Evolutionary conservation across 257 asterid genomes (phyloP), one percentile per base, ranked within the genome.

Genomic region (Eucommia ulmoides): DNA sequence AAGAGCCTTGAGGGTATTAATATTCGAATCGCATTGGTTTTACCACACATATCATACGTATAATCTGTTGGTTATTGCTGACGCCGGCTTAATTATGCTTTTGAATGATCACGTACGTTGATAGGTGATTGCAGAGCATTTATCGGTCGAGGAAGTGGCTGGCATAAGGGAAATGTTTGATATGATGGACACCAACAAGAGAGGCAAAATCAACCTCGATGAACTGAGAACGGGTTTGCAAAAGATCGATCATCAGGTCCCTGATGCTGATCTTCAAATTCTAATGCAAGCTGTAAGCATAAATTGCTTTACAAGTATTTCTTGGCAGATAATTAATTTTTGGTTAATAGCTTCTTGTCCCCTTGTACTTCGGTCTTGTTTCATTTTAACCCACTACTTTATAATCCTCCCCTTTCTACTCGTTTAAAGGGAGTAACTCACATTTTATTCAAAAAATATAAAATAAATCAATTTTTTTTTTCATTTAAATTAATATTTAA

Each of bases 141-240:
- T 83, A 67, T 83, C 94, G 1, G 76, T 71, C 45, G 87, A 80
- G 59, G 94, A 83, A 69, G 80, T 71, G 59, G 82, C 89, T 24
- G 84, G 86, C 57, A 71, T 83, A 24, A 80, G 77, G 68, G 91
- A 80, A 50, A 70, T 81, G 14, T 83, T 83, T 54, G 75, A 80
- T 16, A 60, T 22, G 67, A 83, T 80, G 80, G 94, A 83, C 70
- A 38, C 84, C 3, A 69, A 49, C 23, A 80, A 68, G 71, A 58
- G 51, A 65, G 87, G 84, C 51, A 68, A 68, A 56, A 49, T 83
- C 35, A 62, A 69, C 65, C 62, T 61, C 16, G 82, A 66, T 56
- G 91, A 83, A 51, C 67, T 80, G 63, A 77, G 49, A 66, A 48
- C 9, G 33, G 87, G 91, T 51, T 50, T 79, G 62, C 78, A 71